Percentiles rank a stretch among this genome's conserved stretches.
These are phyloP conservation scores for Fusarium xylarioides DNA, from an alignment of 2,329 filamentous ascomycete genomes.

Conservation along the genomic window DNA sequence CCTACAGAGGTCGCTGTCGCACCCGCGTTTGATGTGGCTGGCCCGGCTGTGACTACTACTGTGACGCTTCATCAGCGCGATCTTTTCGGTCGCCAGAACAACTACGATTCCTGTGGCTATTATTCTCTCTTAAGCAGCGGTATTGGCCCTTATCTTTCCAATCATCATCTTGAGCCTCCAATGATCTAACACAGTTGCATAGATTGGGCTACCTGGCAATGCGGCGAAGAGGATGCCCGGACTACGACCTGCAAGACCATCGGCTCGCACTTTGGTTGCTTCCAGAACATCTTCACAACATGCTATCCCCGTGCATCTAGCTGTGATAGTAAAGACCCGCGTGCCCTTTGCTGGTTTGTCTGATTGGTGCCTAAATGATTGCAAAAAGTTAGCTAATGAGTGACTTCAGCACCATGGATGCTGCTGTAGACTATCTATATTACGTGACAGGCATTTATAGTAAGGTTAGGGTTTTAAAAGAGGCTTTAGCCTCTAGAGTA, in stretches of 20 bases:
- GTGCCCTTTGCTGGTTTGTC: background rate
- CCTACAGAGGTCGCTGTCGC: background rate
- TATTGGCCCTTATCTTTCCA: background rate
- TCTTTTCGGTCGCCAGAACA: background rate
- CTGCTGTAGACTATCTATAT: background rate
- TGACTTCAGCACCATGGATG: background rate
- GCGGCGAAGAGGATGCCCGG: background rate
- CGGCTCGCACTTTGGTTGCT: background rate
- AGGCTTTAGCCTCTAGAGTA: too few relatives aligned
- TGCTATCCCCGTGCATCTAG: background rate
- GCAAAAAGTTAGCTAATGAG: rapidly evolving
- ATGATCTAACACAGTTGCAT: background rate
- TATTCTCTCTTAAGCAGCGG: background rate
- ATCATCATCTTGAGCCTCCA: rapidly evolving
- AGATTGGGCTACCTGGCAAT: background rate
- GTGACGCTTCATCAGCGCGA: background rate
- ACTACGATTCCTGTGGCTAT: background rate
- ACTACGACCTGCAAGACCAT: background rate
- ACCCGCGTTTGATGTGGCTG: background rate
- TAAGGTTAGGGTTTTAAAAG: too few relatives aligned
- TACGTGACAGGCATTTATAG: background rate
- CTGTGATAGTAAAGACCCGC: background rate
- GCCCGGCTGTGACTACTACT: background rate
- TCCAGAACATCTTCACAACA: background rate
- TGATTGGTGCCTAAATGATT: background rate